Percentiles rank a stretch among this genome's conserved stretches.
Evolutionary conservation across 73 alveolate genomes (phyloP).

Genomic region (Paramecium sexaurelia): DNA sequence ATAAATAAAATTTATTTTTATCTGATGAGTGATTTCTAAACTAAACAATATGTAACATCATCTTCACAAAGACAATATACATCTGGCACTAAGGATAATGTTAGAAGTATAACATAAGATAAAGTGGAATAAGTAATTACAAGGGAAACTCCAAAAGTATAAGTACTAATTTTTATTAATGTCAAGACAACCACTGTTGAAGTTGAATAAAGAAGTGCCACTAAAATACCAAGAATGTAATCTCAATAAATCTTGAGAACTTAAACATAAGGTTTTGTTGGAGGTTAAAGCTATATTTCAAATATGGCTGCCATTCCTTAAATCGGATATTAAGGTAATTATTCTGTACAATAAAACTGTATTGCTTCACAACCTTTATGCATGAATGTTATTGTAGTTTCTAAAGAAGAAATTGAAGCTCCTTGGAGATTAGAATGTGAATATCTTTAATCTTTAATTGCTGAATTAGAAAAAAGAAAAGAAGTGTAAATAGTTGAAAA

Average conservation of each 20-base stretch:
- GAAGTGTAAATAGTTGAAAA: constrained; percentile 23
- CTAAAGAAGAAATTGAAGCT: constrained; percentile 46
- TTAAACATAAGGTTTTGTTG: constrained; percentile 1
- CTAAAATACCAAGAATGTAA: background rate
- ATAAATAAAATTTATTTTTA: background rate
- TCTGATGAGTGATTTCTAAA: constrained; percentile 26
- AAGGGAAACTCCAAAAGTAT: background rate
- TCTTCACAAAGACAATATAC: constrained; percentile 1
- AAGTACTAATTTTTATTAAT: background rate
- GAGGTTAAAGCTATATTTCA: constrained; percentile 28
- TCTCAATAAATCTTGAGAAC: constrained; percentile 5
- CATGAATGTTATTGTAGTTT: constrained; percentile 49
- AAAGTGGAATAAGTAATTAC: constrained; percentile 1
- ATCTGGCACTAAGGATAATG: constrained; percentile 1
- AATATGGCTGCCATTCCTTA: constrained; percentile 28
- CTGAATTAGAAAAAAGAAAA: constrained; percentile 34
- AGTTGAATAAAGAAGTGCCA: constrained; percentile 2
- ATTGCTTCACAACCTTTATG: background rate
- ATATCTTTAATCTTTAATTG: background rate
- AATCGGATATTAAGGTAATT: constrained; percentile 20
- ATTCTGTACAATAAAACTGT: constrained; percentile 5
- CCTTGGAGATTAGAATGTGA: constrained; percentile 55
- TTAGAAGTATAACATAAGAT: constrained; percentile 1
- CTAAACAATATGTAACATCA: background rate
- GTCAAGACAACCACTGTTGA: background rate